These are phyloP conservation scores for Astragalus glycyphyllos DNA, from an alignment of 306 rosid species.

Conservation along the genomic window DNA sequence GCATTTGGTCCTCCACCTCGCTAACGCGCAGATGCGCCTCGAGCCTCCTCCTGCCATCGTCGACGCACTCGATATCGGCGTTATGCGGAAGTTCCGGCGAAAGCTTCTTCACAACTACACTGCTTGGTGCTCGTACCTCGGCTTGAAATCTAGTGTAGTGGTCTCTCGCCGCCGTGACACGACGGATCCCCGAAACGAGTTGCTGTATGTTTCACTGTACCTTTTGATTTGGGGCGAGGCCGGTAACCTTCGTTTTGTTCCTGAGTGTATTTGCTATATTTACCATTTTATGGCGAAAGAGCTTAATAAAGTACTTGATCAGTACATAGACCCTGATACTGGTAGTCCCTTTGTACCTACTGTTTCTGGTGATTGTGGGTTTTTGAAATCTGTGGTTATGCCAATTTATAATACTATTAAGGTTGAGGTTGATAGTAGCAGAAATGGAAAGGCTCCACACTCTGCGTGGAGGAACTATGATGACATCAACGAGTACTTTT, in stretches of 20 bases:
- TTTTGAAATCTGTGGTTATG: slow-evolving; percentile 72
- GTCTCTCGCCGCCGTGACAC: slow-evolving; percentile 51
- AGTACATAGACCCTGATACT: slow-evolving; percentile 61
- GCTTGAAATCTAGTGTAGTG: slow-evolving; percentile 57
- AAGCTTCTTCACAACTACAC: slow-evolving; percentile 76
- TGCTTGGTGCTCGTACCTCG: slow-evolving; percentile 82
- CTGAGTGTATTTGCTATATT: slow-evolving; percentile 79
- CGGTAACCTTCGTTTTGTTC: slow-evolving; percentile 78
- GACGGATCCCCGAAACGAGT: slow-evolving; percentile 60
- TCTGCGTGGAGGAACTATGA: slow-evolving; percentile 97
- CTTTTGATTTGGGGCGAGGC: slow-evolving; percentile 92
- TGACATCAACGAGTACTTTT: slow-evolving; percentile 85
- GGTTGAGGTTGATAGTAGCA: slow-evolving; percentile 72
- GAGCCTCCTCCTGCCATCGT: slow-evolving; percentile 50
- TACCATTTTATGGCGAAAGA: slow-evolving; percentile 88
- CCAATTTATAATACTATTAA: slow-evolving; percentile 73
- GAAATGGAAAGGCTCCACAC: slow-evolving; percentile 88
- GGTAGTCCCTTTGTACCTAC: slow-evolving; percentile 68
- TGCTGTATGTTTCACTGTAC: slow-evolving; percentile 72
- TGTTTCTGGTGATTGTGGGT: slow-evolving; percentile 65
- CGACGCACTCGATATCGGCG: slow-evolving; percentile 61
- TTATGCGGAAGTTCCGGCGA: slow-evolving; percentile 57
- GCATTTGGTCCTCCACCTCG: slow-evolving; percentile 90
- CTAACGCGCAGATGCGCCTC: slow-evolving; percentile 92
- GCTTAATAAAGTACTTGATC: slow-evolving; percentile 68